phyloP scores from a whole-genome alignment of 306 rosid species.

The Vigna radiata region DNA sequence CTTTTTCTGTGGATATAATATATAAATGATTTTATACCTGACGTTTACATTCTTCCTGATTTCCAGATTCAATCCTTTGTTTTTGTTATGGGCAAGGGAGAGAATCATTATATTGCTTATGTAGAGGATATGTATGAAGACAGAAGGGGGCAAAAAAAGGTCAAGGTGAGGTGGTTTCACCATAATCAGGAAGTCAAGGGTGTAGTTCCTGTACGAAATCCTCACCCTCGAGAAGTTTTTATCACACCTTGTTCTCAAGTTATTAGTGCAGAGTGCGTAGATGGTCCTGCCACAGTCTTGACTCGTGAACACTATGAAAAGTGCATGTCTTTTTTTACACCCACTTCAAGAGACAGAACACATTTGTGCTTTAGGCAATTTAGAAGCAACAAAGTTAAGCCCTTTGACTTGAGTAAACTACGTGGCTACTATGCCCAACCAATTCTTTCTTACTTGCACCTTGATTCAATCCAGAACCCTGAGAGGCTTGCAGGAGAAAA shows the following conservation, averaged over 20 bases:
- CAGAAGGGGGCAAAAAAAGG: constrained; percentile 90
- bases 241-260: constrained; percentile 92
- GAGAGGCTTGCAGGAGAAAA: constrained; percentile 66
- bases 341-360: constrained; percentile 63
- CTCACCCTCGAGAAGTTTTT: constrained; percentile 94
- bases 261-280: constrained; percentile 97
- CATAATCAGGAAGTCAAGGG: constrained; percentile 94
- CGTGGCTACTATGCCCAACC: constrained; percentile 86
- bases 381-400: constrained; percentile 83
- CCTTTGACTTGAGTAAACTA: constrained; percentile 87
- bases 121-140: constrained; percentile 98
- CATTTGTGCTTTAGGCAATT: constrained; percentile 90
- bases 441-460: constrained; percentile 76
- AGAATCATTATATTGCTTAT: constrained; percentile 85
- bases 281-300: constrained; percentile 88
- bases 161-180: constrained; percentile 98
- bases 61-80: constrained; percentile 89
- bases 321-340: constrained; percentile 68
- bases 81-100: constrained; percentile 98
- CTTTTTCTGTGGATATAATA: background rate
- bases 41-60: constrained; percentile 45
- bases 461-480: constrained; percentile 52
- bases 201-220: constrained; percentile 67
- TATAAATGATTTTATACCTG: constrained; percentile 8
- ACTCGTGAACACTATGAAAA: constrained; percentile 84